A percentile compares a stretch with the other conserved stretches of the same genome.
Evolutionary conservation across 2,329 filamentous ascomycete species (phyloP).

Genomic region (Apiospora pterosperma): DNA sequence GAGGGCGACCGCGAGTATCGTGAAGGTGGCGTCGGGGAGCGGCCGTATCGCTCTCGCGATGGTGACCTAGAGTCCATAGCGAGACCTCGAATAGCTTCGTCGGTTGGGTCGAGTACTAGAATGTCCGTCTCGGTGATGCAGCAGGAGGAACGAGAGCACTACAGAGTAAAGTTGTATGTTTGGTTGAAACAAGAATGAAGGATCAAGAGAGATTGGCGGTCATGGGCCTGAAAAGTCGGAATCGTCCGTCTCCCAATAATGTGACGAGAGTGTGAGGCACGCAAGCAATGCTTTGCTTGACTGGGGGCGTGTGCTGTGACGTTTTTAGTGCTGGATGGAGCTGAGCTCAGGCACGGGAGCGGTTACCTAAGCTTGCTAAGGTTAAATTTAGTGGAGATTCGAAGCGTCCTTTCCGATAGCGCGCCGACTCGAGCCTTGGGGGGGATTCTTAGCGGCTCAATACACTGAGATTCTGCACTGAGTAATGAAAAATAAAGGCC

Average conservation of each 20-base stretch:
- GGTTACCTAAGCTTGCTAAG: not conserved
- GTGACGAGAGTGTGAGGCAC: not conserved
- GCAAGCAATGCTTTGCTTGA: not conserved
- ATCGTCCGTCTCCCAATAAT: not conserved
- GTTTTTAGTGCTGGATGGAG: not conserved
- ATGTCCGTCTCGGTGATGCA: not conserved
- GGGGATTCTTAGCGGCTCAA: not conserved
- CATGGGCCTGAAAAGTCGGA: not conserved
- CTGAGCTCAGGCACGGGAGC: not conserved
- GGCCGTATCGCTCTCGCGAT: conserved; percentile 24
- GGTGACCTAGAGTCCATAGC: conserved; percentile 29
- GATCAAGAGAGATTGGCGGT: not conserved
- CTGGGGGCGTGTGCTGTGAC: not conserved
- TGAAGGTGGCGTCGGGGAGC: conserved; percentile 32
- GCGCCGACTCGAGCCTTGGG: not conserved
- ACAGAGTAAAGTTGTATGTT: not conserved
- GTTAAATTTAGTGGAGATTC: not conserved
- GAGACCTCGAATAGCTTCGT: not conserved
- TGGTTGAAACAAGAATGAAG: not conserved
- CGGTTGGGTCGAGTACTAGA: not conserved
- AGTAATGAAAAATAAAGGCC: no score
- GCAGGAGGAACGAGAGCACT: not conserved
- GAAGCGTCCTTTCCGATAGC: not conserved
- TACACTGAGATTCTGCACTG: not conserved
- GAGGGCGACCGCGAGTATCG: conserved; percentile 28